Percentiles rank a stretch among this genome's conserved stretches.
Conservation (phyloP, 140 eudicot species). For the Stevia rebaudiana region DNA sequence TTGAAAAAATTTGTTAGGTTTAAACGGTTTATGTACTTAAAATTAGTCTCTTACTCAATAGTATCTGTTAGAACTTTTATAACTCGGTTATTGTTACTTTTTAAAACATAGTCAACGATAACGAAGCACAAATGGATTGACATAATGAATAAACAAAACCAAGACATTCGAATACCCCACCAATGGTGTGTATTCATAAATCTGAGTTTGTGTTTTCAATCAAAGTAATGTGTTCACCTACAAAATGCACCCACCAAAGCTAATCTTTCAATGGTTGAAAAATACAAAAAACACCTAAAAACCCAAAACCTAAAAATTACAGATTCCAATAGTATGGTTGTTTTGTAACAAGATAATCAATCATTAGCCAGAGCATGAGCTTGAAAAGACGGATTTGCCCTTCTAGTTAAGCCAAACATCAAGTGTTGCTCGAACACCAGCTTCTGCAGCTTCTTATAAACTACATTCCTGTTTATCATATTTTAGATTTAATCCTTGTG, state of each 20-base stretch:
- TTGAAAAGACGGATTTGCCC: slow-evolving; percentile 7
- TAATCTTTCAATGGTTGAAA: slow-evolving; percentile 12
- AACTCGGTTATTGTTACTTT: too few relatives aligned
- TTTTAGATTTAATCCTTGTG: background rate
- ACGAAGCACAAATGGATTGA: background rate
- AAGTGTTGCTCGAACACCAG: background rate
- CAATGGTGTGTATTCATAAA: slow-evolving; percentile 14
- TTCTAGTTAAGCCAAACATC: background rate
- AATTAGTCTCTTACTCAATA: too few relatives aligned
- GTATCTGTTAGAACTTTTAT: too few relatives aligned
- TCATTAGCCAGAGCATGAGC: background rate
- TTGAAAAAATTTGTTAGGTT: too few relatives aligned
- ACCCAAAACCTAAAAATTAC: slow-evolving; percentile 31
- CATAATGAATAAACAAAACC: background rate
- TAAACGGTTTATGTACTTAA: too few relatives aligned
- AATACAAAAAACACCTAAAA: slow-evolving; percentile 17
- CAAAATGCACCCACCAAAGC: slow-evolving; percentile 16
- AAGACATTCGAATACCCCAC: background rate
- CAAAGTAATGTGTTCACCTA: slow-evolving; percentile 35
- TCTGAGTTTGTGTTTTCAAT: slow-evolving; percentile 24
- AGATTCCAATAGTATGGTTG: slow-evolving; percentile 1
- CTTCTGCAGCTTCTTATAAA: slow-evolving; percentile 14
- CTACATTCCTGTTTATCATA: slow-evolving; percentile 15
- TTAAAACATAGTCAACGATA: background rate
- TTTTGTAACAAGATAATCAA: slow-evolving; percentile 6